phyloP scores from a whole-genome alignment of 78 protist species.

The Emiliania huxleyi region DNA sequence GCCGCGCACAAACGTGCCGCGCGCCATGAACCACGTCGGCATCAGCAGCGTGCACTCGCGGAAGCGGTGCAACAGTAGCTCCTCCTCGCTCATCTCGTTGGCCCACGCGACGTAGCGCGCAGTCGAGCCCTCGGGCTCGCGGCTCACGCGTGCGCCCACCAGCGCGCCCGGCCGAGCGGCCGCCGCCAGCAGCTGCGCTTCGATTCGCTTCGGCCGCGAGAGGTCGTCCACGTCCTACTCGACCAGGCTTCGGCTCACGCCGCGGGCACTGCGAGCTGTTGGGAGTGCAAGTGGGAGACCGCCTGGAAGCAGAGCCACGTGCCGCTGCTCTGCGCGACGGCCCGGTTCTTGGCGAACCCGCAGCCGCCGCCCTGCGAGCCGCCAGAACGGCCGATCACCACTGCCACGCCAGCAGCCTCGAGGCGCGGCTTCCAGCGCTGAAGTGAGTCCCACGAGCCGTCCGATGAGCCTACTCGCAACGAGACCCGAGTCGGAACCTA shows the following conservation, averaged over 20 bases:
- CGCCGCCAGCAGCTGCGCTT: not conserved
- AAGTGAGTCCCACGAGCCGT: not conserved
- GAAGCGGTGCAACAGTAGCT: not conserved
- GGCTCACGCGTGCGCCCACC: not conserved
- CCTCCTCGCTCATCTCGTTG: not conserved
- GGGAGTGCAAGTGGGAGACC: too few relatives aligned
- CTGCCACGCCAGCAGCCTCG: not conserved
- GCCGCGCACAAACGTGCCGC: not conserved
- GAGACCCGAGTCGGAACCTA: too few relatives aligned
- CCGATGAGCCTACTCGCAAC: too few relatives aligned
- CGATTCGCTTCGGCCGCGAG: not conserved
- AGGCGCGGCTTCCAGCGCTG: not conserved
- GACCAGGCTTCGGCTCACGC: too few relatives aligned
- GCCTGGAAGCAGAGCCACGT: not conserved
- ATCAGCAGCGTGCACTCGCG: not conserved
- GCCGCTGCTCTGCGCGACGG: not conserved
- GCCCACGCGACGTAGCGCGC: not conserved
- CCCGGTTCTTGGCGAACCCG: not conserved
- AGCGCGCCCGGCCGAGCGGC: not conserved
- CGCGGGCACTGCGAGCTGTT: too few relatives aligned
- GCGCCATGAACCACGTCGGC: not conserved
- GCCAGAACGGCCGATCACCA: not conserved
- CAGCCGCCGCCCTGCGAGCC: not conserved
- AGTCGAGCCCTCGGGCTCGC: not conserved
- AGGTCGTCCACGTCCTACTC: constrained; percentile 13